These are phyloP conservation scores for Caryopteris hybrid DNA, from an alignment of 305 asterid genomes.

Conservation along the genomic window DNA sequence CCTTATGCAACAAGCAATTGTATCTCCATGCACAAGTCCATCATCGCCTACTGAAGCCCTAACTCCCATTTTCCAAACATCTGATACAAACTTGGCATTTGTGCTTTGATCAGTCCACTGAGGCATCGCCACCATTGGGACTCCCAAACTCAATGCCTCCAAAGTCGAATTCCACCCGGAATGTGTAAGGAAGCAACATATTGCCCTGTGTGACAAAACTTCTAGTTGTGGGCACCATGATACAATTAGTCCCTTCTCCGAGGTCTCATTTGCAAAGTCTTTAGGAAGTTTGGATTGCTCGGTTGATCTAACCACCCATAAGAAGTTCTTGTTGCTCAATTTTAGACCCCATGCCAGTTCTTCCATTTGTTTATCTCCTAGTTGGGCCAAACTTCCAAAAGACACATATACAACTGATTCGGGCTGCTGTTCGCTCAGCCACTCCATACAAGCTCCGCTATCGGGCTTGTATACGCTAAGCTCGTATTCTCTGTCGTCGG, in stretches of 20 bases:
- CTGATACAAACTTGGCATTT: constrained; percentile 36
- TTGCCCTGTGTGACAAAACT: constrained; percentile 26
- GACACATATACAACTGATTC: constrained; percentile 37
- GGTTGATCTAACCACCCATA: constrained; percentile 42
- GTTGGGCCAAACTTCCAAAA: constrained; percentile 37
- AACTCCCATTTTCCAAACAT: constrained; percentile 44
- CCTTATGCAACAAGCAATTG: constrained; percentile 18
- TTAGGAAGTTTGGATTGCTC: constrained; percentile 38
- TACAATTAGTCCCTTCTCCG: constrained; percentile 29
- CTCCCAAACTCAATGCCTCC: constrained; percentile 39
- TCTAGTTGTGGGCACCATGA: constrained; percentile 47
- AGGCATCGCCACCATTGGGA: constrained; percentile 44
- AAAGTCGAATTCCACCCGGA: constrained; percentile 56
- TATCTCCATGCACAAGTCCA: constrained; percentile 26
- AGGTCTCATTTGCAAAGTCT: constrained; percentile 12
- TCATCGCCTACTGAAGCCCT: constrained; percentile 11
- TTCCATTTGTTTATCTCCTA: constrained; percentile 26
- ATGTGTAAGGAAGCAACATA: constrained; percentile 37
- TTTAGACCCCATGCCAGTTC: constrained; percentile 34
- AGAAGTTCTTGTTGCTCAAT: constrained; percentile 22
- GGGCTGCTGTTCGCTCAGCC: constrained; percentile 20
- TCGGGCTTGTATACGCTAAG: constrained; percentile 30
- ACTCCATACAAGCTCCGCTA: constrained; percentile 23
- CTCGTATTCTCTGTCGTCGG: constrained; percentile 33
- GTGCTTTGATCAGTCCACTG: constrained; percentile 43